Percentiles rank a stretch among this genome's conserved stretches.
Evolutionary conservation across 371 early-diverging fungal species (phyloP).

Genomic region (Mycotypha africana): DNA sequence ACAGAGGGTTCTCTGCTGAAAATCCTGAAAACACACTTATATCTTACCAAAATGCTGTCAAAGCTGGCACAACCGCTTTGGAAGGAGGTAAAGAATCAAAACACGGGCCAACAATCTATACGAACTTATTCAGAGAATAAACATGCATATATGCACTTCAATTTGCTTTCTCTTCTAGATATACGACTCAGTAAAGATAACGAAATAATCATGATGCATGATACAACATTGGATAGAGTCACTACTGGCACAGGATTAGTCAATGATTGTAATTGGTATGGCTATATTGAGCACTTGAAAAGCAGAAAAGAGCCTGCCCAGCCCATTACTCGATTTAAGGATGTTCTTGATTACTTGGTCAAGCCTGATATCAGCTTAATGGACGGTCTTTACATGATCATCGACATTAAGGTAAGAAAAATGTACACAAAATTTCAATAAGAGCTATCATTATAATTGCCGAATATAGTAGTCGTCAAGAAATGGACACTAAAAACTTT

Average conservation of each 20-base stretch:
- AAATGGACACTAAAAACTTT: not conserved
- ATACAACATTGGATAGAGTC: slow-evolving; percentile 49
- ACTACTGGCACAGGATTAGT: slow-evolving; percentile 53
- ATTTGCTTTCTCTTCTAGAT: too few relatives aligned
- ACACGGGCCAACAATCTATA: not conserved
- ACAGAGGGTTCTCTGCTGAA: slow-evolving; percentile 54
- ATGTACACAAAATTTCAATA: too few relatives aligned
- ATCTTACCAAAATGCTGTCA: slow-evolving; percentile 51
- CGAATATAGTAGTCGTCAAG: not conserved
- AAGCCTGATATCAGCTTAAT: slow-evolving; percentile 33
- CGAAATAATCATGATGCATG: slow-evolving; percentile 64
- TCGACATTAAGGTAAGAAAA: slow-evolving; percentile 58
- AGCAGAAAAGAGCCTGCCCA: slow-evolving; percentile 45
- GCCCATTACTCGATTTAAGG: slow-evolving; percentile 49
- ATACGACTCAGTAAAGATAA: slow-evolving; percentile 57
- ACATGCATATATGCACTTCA: too few relatives aligned
- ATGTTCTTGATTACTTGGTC: slow-evolving; percentile 51
- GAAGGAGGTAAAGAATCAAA: slow-evolving; percentile 46
- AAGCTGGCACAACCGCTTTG: slow-evolving; percentile 52
- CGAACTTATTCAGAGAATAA: too few relatives aligned
- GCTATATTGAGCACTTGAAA: slow-evolving; percentile 49
- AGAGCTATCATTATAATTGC: too few relatives aligned
- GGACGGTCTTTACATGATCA: slow-evolving; percentile 45
- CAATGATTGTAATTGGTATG: slow-evolving; percentile 46
- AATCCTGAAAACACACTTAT: slow-evolving; percentile 62